Base-by-base conservation (phyloP, 2,329 filamentous ascomycete genomes). In the Stemphylium vesicarium region DNA sequence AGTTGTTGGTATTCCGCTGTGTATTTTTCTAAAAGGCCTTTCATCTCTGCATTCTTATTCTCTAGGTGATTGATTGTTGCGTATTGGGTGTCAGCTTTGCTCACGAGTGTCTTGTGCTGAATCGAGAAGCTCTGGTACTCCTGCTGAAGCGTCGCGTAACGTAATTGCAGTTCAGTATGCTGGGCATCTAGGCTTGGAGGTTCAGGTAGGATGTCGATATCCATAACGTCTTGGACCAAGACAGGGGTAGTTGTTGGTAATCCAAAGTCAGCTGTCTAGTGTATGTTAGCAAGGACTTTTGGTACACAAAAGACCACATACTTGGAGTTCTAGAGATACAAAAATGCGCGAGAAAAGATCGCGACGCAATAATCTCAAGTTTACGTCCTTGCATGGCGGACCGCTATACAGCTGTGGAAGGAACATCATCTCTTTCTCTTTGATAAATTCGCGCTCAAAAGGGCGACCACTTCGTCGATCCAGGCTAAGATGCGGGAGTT, bases 41-140 rank as follows among this genome's bases (percentile, higher is more conserved):
- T 41, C 1, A 50, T 47, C 20, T 53, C 50, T 42, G 43, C 26
- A 44, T 56, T 56, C 38, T 44, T n/a, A 52, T 29, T 48, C n/a
- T 52, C 42, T 44, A 56, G 24, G 33, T 56, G 12, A 33, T 35
- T 31, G 29, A 41, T 46, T 10, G 22, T 46, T 35, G 45, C 10
- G n/a, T 44, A 26, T 49, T 49, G 45, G 32, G 38, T 40, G 13
- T 48, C 24, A 56, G 29, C 43, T 48, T 51, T 35, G 1, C 40
- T 54, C 13, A 45, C 8, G n/a, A 54, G 38, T 12, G 18, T 49
- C 24, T 56, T 11, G 6, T 52, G n/a, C 38, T 48, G 24, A 29
- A n/a, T 12, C 2, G 3, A 52, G 13, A 43, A 15, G 10, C 15
- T 53, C 9, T 53, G 2, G 10, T 53, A 26, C 32, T 53, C 40